Conservation (phyloP, 1,139 yeast species). For the Geotrichum citri-aurantii region DNA sequence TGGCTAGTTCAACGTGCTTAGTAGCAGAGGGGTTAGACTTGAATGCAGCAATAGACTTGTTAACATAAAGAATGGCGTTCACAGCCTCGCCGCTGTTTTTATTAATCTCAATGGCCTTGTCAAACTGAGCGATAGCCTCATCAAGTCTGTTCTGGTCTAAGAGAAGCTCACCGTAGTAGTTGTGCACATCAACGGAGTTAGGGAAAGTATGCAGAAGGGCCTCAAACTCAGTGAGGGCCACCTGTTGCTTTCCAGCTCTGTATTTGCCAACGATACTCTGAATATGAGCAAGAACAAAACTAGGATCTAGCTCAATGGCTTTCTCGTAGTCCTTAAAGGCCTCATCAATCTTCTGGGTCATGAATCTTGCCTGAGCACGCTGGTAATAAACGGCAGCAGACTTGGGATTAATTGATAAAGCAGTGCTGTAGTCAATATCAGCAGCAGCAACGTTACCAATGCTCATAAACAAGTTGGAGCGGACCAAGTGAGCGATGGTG, state of each 20-base stretch:
- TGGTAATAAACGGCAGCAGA: constrained; percentile 87
- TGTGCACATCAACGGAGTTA: constrained; percentile 84
- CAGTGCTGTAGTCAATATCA: constrained; percentile 63
- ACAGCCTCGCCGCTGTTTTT: constrained; percentile 47
- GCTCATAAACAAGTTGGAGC: constrained; percentile 83
- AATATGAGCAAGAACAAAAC: constrained; percentile 78
- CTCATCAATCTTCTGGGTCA: constrained; percentile 65
- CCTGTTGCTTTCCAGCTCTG: constrained; percentile 62
- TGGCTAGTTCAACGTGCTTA: constrained; percentile 62
- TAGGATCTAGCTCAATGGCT: constrained; percentile 68
- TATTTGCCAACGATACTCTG: constrained; percentile 90
- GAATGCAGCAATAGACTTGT: constrained; percentile 63
- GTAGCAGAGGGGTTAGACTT: constrained; percentile 38
- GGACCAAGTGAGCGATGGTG: constrained; percentile 73
- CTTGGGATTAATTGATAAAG: constrained; percentile 61
- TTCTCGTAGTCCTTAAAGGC: constrained; percentile 74
- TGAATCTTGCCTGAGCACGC: constrained; percentile 84
- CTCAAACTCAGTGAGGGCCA: constrained; percentile 63
- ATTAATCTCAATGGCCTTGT: constrained; percentile 68
- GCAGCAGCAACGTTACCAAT: constrained; percentile 55
- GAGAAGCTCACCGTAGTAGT: constrained; percentile 90
- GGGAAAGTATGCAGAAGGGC: constrained; percentile 76
- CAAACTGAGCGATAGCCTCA: constrained; percentile 79
- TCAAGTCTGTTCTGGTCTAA: constrained; percentile 71
- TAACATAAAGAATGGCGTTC: constrained; percentile 86